Evolutionary conservation across 2,329 filamentous ascomycete species (phyloP), one percentile per base, ranked within the genome.

Genomic region (Epichloe hybrida): DNA sequence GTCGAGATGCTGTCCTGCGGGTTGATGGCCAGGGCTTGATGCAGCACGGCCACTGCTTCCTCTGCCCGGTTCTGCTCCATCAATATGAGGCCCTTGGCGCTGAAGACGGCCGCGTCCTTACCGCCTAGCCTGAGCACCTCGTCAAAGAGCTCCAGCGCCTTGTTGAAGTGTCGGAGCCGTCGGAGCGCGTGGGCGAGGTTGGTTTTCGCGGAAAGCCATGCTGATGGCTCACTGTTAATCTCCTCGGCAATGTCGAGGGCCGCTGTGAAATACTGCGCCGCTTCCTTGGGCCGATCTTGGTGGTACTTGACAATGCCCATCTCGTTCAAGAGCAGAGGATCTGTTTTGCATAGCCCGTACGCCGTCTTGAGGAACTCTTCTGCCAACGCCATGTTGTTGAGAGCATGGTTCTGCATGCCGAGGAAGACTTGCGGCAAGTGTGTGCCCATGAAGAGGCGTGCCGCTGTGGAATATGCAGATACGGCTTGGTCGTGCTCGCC

Each of bases 401-500:
- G 77, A 17, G 91, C 88, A 46, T 97, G 83, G 67, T 98, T 94
- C 66, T 98, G 94, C 93, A 98, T 98, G 6, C 94, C 93, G 27
- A 98, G 72, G 65, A 97, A 98, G 3, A 98, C 80, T 62, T 95
- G 91, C 0, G 93, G 93, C 1, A 98, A 75, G 65, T 98, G 94
- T 0, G 91, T 97, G 39, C 93, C 93, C 73, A 96, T 95, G 68
- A 98, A 98, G 0, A 98, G 72, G 39, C 93, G 79, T 2, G 91
- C 91, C 0, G 93, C 93, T 1, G 93, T 98, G 34, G 88, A 95
- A 69, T 98, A 98, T 0, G 94, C 93, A 8, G 90, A 94, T 55
- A 98, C 96, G 46, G 93, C 93, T 69, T 98, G 93, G 65, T 98
- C 93, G 66, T 97, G 90, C 67, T 98, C 93, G 49, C 93, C 93